Evolutionary conservation across 352 stramenopile genomes (phyloP).

Genomic region (Phytophthora europaea): DNA sequence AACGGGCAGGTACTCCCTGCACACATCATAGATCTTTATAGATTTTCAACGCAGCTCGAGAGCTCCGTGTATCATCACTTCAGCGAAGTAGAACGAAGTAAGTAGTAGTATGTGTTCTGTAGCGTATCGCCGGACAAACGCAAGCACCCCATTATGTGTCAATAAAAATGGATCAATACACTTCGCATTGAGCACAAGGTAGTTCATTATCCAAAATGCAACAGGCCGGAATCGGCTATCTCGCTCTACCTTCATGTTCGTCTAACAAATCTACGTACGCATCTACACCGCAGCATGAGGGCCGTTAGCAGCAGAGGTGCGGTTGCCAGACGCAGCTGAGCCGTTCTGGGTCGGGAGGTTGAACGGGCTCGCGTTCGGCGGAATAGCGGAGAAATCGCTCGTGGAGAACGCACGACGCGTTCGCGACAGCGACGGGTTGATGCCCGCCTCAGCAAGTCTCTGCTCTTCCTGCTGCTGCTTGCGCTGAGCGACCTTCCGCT

Average conservation of each 20-base stretch:
- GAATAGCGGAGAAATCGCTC: conserved; percentile 64
- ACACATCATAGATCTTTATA: neutral
- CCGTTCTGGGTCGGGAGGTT: conserved; percentile 18
- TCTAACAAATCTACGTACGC: conserved; percentile 33
- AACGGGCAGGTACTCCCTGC: neutral
- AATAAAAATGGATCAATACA: conserved; percentile 9
- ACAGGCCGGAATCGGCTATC: neutral
- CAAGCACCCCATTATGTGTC: conserved; percentile 2
- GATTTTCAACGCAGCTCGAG: conserved; percentile 1
- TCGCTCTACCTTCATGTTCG: conserved; percentile 24
- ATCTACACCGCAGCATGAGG: conserved; percentile 25
- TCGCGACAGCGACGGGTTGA: conserved; percentile 54
- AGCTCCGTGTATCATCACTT: conserved; percentile 38
- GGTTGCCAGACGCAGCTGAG: conserved; percentile 18
- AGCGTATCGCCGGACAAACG: conserved; percentile 11
- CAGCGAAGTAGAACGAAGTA: conserved; percentile 46
- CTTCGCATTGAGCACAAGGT: conserved; percentile 10
- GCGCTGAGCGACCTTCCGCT: conserved; percentile 42
- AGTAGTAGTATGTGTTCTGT: conserved; percentile 29
- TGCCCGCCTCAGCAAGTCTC: conserved; percentile 32
- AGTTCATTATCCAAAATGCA: conserved; percentile 29
- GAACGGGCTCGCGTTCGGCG: conserved; percentile 29
- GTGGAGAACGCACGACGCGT: conserved; percentile 72
- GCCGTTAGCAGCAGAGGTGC: conserved; percentile 14
- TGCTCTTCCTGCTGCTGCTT: conserved; percentile 46